Conservation (phyloP, 345 rosid species). For the Eucalyptus microcorys region DNA sequence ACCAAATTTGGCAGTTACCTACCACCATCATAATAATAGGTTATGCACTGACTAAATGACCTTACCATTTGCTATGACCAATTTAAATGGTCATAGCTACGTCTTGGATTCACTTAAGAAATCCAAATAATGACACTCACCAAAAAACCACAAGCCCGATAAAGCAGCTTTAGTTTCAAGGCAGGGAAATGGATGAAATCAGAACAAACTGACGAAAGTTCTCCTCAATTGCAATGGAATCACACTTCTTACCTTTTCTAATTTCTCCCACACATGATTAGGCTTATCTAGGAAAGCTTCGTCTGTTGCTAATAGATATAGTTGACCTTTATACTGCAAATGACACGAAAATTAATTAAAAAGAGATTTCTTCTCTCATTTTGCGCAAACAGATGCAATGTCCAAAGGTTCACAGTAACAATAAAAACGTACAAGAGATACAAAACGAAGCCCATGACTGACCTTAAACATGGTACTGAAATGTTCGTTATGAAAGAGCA, state of each 20-base stretch:
- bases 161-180: neutral
- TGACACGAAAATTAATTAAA: neutral
- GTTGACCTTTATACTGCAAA: slow-evolving; percentile 78
- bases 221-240: neutral
- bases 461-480: slow-evolving; percentile 99
- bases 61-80: neutral
- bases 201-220: neutral
- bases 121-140: neutral
- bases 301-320: slow-evolving; percentile 92
- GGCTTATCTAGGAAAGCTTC: slow-evolving; percentile 75
- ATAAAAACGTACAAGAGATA: neutral
- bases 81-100: accelerated
- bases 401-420: neutral
- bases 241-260: slow-evolving; percentile 57
- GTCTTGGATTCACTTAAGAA: neutral
- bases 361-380: neutral
- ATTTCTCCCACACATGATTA: slow-evolving; percentile 92
- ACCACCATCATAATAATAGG: neutral
- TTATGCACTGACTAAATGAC: neutral
- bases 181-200: neutral
- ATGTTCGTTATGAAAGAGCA: slow-evolving; percentile 88
- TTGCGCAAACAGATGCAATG: neutral
- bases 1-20: neutral
- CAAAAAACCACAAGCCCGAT: accelerated
- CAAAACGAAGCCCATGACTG: slow-evolving; percentile 1